Evolutionary conservation across 164 flowering plant genomes (phyloP), one percentile per base, ranked within the genome.

Genomic region (Aristolochia contorta): DNA sequence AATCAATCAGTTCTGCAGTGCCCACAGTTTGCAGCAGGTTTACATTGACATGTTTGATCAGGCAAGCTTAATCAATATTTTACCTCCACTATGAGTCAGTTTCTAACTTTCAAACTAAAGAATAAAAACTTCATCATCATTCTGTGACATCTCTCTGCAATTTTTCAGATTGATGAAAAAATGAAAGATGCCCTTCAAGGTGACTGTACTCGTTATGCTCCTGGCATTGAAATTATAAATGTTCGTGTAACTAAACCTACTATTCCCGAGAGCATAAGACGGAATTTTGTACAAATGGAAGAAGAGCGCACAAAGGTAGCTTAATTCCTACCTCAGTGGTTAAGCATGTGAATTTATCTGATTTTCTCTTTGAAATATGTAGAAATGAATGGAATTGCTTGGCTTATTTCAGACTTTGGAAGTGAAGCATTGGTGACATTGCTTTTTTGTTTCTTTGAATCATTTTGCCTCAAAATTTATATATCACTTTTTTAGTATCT

Each of bases 1-100:
- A 78, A 90, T 92, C 76, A 92, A 92, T 76, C 97, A 92, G 81
- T 89, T 92, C 65, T 92, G 98, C 75, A 92, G 97, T 77, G 78
- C 84, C 65, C 96, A 90, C 66, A 52, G 82, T 55, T 90, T 92
- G 69, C 96, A 90, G 69, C 94, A 92, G 77, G 98, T 92, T 56
- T 92, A 92, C 67, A 92, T 92, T 57, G 98, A 92, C 66, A 80
- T 84, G 78, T 92, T 92, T 73, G 98, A 92, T 77, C 96, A 90
- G 91, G 98, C 65, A 16, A 43, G 32, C 10, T 37, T 12, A 59
- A 59, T 37, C 12, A n/a, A 1, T 59, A 9, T 37, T 45, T 46
- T 47, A 4, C 27, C 30, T 22, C 12, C 7, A 37, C 43, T 37
- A 4, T 37, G 43, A 37, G 43, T 10, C 43, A 37, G 43, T 37